A percentile compares a stretch with the other conserved stretches of the same genome.
Conservation (phyloP, 2,329 filamentous ascomycete species). For the Aspergillus sergii region DNA sequence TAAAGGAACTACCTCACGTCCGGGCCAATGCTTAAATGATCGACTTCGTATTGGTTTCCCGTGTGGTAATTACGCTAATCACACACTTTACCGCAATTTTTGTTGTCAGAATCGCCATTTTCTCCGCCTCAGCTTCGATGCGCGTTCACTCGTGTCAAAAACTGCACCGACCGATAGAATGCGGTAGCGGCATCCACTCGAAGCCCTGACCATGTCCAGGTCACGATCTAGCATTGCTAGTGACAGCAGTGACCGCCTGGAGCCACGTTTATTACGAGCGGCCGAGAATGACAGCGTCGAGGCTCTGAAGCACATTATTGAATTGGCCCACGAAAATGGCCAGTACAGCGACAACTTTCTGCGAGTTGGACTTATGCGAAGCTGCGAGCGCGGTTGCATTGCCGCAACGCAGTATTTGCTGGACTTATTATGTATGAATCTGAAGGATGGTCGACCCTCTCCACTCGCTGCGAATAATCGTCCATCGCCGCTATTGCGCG, state of each 20-base stretch:
- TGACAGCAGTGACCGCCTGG: conserved; percentile 41
- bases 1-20: conserved; percentile 2
- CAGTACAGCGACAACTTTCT: conserved; percentile 43
- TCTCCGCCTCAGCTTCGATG: conserved; percentile 14
- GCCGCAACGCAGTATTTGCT: conserved; percentile 39
- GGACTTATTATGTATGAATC: conserved; percentile 37
- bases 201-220: conserved; percentile 23
- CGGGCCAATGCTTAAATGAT: conserved; percentile 13
- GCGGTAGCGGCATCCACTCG: background rate
- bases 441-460: conserved; percentile 35
- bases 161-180: conserved; percentile 7
- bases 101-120: conserved; percentile 5
- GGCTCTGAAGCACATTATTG: conserved; percentile 34
- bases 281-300: conserved; percentile 41
- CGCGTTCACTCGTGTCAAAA: conserved; percentile 11
- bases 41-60: conserved; percentile 9
- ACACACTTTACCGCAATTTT: conserved; percentile 12
- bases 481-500: conserved; percentile 39
- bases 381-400: conserved; percentile 41
- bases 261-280: conserved; percentile 45
- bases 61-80: conserved; percentile 14
- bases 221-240: conserved; percentile 38
- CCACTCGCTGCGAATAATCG: conserved; percentile 36
- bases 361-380: conserved; percentile 43
- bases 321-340: conserved; percentile 35